Conservation (phyloP, 129 eudicot species). For the Centella asiatica region DNA sequence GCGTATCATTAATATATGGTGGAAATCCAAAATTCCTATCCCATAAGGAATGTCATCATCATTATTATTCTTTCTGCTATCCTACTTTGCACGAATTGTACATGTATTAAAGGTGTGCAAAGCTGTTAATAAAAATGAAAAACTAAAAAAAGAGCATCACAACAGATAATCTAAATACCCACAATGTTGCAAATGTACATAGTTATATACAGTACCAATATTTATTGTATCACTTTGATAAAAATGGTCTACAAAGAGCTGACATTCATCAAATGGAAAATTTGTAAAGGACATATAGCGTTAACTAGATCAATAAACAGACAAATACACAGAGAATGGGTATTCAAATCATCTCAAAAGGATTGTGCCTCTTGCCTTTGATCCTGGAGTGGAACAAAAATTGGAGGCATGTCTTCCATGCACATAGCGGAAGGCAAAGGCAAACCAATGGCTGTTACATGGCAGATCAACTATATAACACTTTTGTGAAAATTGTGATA, state of each 20-base stretch:
- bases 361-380: not conserved
- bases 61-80: too few relatives aligned
- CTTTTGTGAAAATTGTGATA: not conserved
- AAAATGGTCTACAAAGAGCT: not conserved
- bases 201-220: not conserved
- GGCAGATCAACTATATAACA: not conserved
- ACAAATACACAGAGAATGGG: not conserved
- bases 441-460: not conserved
- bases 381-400: slow-evolving; percentile 1
- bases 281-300: not conserved
- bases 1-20: not conserved
- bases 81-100: too few relatives aligned
- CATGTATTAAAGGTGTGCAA: too few relatives aligned
- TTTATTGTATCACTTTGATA: too few relatives aligned
- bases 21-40: not conserved
- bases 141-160: too few relatives aligned
- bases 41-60: too few relatives aligned
- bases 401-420: not conserved
- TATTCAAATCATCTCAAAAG: not conserved
- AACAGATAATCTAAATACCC: not conserved
- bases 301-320: not conserved
- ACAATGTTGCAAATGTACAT: not conserved
- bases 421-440: not conserved
- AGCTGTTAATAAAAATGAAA: too few relatives aligned
- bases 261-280: not conserved